These are phyloP conservation scores for Toxicodendron radicans DNA, from an alignment of 345 rosid genomes.

Conservation along the genomic window DNA sequence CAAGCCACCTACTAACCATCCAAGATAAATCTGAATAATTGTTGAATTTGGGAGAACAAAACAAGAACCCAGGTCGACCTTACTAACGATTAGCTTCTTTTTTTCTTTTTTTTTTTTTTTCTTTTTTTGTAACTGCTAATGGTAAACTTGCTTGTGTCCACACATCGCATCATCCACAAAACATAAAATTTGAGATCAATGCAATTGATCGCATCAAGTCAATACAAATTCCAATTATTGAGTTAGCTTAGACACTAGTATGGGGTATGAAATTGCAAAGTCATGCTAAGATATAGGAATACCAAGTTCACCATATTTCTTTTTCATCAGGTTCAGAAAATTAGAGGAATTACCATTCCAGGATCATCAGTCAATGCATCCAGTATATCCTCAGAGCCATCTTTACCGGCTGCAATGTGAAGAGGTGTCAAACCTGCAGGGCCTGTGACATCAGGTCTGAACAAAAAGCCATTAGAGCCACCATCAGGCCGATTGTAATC, in stretches of 20 bases:
- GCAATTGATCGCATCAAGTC: neutral
- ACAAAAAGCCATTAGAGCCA: constrained; percentile 41
- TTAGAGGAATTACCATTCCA: constrained; percentile 58
- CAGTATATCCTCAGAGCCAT: constrained; percentile 85
- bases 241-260: neutral
- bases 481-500: constrained; percentile 24
- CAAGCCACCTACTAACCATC: neutral
- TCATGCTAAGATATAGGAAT: constrained; percentile 7
- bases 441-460: constrained; percentile 85
- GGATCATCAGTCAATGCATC: constrained; percentile 89
- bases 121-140: neutral
- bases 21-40: neutral
- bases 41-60: neutral
- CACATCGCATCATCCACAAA: neutral
- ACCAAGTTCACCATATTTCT: neutral
- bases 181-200: neutral
- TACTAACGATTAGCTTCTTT: neutral
- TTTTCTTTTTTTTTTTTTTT: too few species aligned
- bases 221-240: neutral
- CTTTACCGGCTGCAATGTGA: constrained; percentile 99
- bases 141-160: neutral
- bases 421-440: constrained; percentile 98
- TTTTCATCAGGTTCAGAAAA: constrained; percentile 3
- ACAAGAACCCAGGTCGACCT: neutral
- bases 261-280: neutral